These are phyloP conservation scores for Tuber aestivum DNA, from an alignment of 495 filamentous ascomycete species.

Conservation along the genomic window DNA sequence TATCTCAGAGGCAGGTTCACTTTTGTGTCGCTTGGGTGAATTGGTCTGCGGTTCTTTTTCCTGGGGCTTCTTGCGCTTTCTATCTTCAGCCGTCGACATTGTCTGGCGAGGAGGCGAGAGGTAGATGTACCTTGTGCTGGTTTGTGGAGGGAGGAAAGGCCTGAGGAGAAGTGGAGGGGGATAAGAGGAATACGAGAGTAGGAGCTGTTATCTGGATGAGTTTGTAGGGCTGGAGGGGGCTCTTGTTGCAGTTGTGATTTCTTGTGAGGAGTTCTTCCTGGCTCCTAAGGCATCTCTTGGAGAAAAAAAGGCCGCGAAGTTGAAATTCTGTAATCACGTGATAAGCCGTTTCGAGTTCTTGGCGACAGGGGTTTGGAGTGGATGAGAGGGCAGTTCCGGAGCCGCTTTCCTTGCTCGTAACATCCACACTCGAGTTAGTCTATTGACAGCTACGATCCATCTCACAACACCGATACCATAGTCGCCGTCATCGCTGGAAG, in stretches of 20 bases:
- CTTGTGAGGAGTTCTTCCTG: background rate
- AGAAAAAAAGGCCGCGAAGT: background rate
- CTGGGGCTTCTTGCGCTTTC: constrained; percentile 12
- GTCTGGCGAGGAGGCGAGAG: background rate
- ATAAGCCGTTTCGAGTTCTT: background rate
- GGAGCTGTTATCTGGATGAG: background rate
- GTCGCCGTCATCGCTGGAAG: background rate
- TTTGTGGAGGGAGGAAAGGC: background rate
- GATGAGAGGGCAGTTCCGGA: background rate
- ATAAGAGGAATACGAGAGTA: background rate
- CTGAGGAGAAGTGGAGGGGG: background rate
- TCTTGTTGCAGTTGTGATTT: background rate
- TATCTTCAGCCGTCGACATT: constrained; percentile 16
- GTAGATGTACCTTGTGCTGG: background rate
- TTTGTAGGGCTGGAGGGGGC: background rate
- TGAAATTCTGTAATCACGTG: background rate
- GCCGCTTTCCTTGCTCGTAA: background rate
- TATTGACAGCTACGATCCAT: background rate
- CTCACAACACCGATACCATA: background rate
- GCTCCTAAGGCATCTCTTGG: background rate
- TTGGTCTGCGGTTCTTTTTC: background rate
- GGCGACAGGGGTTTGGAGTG: background rate
- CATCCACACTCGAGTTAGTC: background rate
- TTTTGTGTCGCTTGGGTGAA: background rate
- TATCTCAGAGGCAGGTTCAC: constrained; percentile 22